Evolutionary conservation across 805 yeast species (phyloP).

Genomic region (Groenewaldozyma salmanticensis): DNA sequence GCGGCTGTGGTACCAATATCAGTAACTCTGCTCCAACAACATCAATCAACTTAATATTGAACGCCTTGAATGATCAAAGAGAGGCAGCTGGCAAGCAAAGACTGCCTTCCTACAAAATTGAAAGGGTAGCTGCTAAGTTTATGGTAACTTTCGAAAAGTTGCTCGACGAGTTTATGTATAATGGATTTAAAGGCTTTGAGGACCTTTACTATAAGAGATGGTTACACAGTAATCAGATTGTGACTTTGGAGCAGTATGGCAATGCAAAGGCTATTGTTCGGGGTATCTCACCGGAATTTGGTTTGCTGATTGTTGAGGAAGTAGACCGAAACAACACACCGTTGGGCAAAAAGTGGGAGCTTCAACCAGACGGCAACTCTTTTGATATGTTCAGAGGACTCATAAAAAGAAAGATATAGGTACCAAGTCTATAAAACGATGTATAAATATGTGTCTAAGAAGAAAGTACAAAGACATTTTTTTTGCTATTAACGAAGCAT

Average conservation of each 20-base stretch:
- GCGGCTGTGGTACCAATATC: slow-evolving; percentile 84
- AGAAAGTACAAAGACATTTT: not conserved
- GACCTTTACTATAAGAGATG: slow-evolving; percentile 69
- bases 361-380: slow-evolving; percentile 97
- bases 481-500: slow-evolving; percentile 4
- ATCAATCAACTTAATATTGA: slow-evolving; percentile 65
- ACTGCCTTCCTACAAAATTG: slow-evolving; percentile 39
- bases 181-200: slow-evolving; percentile 63
- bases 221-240: slow-evolving; percentile 73
- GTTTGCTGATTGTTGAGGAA: slow-evolving; percentile 71
- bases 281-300: slow-evolving; percentile 82
- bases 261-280: slow-evolving; percentile 50
- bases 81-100: slow-evolving; percentile 30
- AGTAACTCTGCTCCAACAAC: slow-evolving; percentile 87
- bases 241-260: slow-evolving; percentile 49
- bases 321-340: slow-evolving; percentile 35
- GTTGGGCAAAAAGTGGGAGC: slow-evolving; percentile 50
- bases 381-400: slow-evolving; percentile 91
- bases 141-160: slow-evolving; percentile 57
- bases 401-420: slow-evolving; percentile 4
- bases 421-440: not conserved
- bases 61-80: slow-evolving; percentile 47
- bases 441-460: not conserved
- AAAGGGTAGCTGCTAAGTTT: slow-evolving; percentile 54
- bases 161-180: slow-evolving; percentile 38